Conservation (phyloP, 2,329 filamentous ascomycete species). For the Aaosphaeria pasadenensis region DNA sequence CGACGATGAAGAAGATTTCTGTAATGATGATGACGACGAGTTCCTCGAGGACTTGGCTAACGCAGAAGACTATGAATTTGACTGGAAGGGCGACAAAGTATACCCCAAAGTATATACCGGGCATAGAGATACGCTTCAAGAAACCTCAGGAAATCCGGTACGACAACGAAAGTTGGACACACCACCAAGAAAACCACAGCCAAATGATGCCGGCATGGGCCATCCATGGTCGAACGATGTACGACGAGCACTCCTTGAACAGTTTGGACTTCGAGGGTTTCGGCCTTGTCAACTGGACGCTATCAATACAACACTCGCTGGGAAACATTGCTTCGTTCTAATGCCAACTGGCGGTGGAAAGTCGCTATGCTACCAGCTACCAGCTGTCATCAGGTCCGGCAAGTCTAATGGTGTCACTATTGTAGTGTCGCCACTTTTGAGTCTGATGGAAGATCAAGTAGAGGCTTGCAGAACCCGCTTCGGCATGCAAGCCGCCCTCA, state of each 20-base stretch:
- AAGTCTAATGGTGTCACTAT: slow-evolving; percentile 83
- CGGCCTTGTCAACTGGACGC: slow-evolving; percentile 90
- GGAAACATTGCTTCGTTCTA: slow-evolving; percentile 88
- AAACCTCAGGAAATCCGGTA: slow-evolving; percentile 21
- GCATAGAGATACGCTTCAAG: slow-evolving; percentile 26
- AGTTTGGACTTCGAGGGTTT: slow-evolving; percentile 83
- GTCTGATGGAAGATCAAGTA: slow-evolving; percentile 97
- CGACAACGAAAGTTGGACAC: slow-evolving; percentile 11
- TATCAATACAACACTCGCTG: slow-evolving; percentile 86
- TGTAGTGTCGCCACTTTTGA: slow-evolving; percentile 91
- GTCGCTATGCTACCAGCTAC: slow-evolving; percentile 93
- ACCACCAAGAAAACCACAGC: slow-evolving; percentile 27
- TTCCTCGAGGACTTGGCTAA: slow-evolving; percentile 38
- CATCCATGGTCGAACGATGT: slow-evolving; percentile 82
- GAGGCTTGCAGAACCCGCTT: slow-evolving; percentile 68
- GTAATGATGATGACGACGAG: slow-evolving; percentile 31
- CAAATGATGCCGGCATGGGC: slow-evolving; percentile 27
- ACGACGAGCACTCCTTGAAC: slow-evolving; percentile 71
- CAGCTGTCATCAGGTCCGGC: slow-evolving; percentile 77
- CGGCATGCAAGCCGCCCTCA: slow-evolving; percentile 73
- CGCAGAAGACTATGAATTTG: slow-evolving; percentile 37
- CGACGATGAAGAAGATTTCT: slow-evolving; percentile 24
- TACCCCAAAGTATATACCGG: slow-evolving; percentile 5
- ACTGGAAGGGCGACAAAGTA: slow-evolving; percentile 27
- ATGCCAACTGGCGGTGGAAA: slow-evolving; percentile 99